Base-by-base conservation (phyloP, 2,329 filamentous ascomycete species). In the Colletotrichum plurivorum region DNA sequence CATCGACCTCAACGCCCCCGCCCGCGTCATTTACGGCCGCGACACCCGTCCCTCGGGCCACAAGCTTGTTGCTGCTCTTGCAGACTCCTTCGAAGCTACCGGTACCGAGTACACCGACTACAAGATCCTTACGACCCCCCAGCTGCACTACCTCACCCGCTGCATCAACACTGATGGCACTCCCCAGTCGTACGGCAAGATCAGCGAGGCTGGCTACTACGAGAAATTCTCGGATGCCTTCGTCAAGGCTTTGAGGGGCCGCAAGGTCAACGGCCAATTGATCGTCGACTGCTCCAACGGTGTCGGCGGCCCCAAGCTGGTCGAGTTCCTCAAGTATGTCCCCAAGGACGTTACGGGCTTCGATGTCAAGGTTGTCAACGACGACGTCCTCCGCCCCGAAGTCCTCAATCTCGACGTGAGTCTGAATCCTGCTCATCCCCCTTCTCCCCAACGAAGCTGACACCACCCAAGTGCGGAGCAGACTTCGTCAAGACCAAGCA, bases 401-500 rank as follows among this genome's bases (percentile, higher is more conserved):
- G 89, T 92, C 63, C 85, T 99, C 74, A 99, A 99, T 81, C 89
- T 93, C 36, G 94, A 97, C 75, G 93, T 95, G 85, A 81, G 88
- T 79, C 5, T 31, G 27, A 46, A 13, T n/a, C 18, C 9, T 12
- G 2, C 22, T 36, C 3, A 3, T 22, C n/a, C n/a, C n/a, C 3
- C 18, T 18, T n/a, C 25, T 45, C 13, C 3, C 9, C 18, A 10
- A 15, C 18, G 22, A n/a, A 56, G n/a, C 45, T 70, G 43, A 48
- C 57, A 57, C 18, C 18, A 43, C n/a, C 20, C 8, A 75, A 97
- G 90, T 97, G 93, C 77, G 96, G 96, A 80, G 96, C 96, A 77
- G 96, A 99, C 82, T 98, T 90, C 75, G 96, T 99, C 81, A 99
- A 99, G 85, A 98, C 96, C 18, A 94, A 94, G 82, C 96, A 99